These are phyloP conservation scores for Cutaneotrichosporon sp. DNA, from an alignment of 1,284 basidiomycete genomes.

Conservation along the genomic window DNA sequence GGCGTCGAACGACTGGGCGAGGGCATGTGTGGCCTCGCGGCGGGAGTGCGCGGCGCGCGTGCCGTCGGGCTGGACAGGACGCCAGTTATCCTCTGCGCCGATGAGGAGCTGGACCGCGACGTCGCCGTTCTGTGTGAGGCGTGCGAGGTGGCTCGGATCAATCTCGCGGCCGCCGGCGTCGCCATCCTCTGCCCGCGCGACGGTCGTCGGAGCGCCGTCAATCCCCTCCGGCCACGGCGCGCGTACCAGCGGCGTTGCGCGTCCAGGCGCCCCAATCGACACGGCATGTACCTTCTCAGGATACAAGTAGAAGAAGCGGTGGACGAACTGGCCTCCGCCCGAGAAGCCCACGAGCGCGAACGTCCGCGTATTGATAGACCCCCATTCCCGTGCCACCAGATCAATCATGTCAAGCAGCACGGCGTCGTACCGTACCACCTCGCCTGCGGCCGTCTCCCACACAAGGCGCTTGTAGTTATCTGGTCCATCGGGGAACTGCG, in stretches of 20 bases:
- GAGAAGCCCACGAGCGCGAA: conserved; percentile 19
- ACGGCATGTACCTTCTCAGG: conserved; percentile 18
- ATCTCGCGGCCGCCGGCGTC: neutral
- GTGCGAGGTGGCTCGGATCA: neutral
- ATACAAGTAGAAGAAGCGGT: conserved; percentile 23
- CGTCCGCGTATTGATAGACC: conserved; percentile 13
- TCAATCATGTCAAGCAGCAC: conserved; percentile 19
- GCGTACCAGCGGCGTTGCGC: conserved; percentile 13
- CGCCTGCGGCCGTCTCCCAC: conserved; percentile 7
- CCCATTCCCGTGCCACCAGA: conserved; percentile 15
- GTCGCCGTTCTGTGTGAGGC: neutral
- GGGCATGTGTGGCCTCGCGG: conserved; percentile 13
- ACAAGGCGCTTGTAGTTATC: conserved; percentile 22
- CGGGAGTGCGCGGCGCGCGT: conserved; percentile 5
- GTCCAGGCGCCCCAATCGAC: conserved; percentile 22
- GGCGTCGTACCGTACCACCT: conserved; percentile 14
- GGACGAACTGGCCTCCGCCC: conserved; percentile 23
- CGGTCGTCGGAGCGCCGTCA: neutral
- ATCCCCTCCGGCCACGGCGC: conserved; percentile 17
- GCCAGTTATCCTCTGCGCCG: conserved; percentile 14
- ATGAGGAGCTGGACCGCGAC: conserved; percentile 14
- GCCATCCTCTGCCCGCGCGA: neutral
- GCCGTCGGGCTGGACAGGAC: conserved; percentile 15
- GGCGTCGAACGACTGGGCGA: conserved; percentile 13
- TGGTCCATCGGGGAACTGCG: conserved; percentile 17